Base-by-base conservation (phyloP, 768 basidiomycete species). In the Thelephora ganbajun region DNA sequence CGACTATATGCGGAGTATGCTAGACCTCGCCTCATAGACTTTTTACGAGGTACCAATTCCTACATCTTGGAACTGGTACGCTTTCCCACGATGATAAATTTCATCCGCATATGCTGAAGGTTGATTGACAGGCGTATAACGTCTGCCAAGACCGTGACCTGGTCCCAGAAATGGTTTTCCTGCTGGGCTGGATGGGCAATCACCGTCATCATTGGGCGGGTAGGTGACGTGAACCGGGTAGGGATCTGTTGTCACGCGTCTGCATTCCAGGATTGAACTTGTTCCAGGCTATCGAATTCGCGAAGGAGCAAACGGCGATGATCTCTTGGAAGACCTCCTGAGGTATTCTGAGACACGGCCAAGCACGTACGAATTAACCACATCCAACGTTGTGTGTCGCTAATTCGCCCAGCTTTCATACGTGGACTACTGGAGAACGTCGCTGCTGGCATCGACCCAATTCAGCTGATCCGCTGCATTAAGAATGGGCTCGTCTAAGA, bases 281-380 rank as follows among this genome's bases (percentile, higher is more conserved):
- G n/a, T 22, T 23, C 6, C 53, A 91, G 89, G 91, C 94, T 2
- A 98, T 99, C 57, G 94, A 97, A 50, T 99, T 99, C 53, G 94
- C 93, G 2, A 94, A 93, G 57, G 92, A 97, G 61, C 94, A 97
- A 83, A 81, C 46, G 96, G 98, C 53, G 83, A 92, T 51, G 96
- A 98, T 60, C 76, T 99, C 0, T 99, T 94, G 96, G 94, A 98
- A 56, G 94, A 98, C 59, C 72, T 99, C 7, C 66, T 99, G 22
- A 80, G 73, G 50, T 98, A 98, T 57, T 94, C 93, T 0, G 96
- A 98, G 62, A 93, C 87, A 11, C 71, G 91, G 49, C 96, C 96
- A 35, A 66, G 91, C 91, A 33, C 11, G 26, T 52, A 23, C 20
- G 20, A 7, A 36, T 35, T 3, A 19, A 20, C 7, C 26, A 11